Conservation (phyloP, 139 green algal species). For the Haematococcus sp. region DNA sequence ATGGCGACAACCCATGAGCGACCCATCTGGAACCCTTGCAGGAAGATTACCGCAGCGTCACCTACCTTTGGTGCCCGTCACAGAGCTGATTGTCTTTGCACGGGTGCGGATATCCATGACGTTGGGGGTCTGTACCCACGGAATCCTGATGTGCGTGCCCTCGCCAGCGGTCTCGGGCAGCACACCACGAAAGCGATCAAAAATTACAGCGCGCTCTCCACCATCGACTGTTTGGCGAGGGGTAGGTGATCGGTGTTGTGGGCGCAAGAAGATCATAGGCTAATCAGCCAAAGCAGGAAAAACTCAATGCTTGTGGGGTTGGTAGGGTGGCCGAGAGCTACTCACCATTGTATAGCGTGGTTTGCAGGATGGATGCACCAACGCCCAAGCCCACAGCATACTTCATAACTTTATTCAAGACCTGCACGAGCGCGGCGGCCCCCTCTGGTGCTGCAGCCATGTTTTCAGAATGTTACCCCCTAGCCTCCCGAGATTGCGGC, state of each 20-base stretch:
- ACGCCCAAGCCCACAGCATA: constrained; percentile 78
- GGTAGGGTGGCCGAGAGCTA: constrained; percentile 7
- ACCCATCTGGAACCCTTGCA: constrained; percentile 5
- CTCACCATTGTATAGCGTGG: constrained; percentile 82
- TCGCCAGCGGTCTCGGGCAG: constrained; percentile 77
- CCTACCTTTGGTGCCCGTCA: constrained; percentile 96
- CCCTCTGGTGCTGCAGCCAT: constrained; percentile 10
- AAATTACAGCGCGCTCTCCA: constrained; percentile 95
- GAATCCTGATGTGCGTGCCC: constrained; percentile 91
- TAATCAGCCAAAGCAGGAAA: not conserved
- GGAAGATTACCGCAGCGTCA: too few relatives aligned
- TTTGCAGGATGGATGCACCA: constrained; percentile 66
- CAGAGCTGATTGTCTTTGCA: constrained; percentile 89
- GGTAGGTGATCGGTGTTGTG: not conserved
- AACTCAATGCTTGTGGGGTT: too few relatives aligned
- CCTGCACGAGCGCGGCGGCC: constrained; percentile 30
- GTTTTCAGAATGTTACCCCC: too few relatives aligned
- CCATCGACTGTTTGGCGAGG: constrained; percentile 84
- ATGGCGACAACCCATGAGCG: not conserved
- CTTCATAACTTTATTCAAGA: constrained; percentile 76
- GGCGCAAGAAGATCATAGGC: constrained; percentile 1
- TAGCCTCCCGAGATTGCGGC: too few relatives aligned
- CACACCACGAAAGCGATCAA: constrained; percentile 92
- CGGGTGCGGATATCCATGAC: constrained; percentile 97
- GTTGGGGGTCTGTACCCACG: constrained; percentile 88